Evolutionary conservation across 2,329 filamentous ascomycete genomes (phyloP).

Genomic region (Zelopaecilomyces penicillatus): DNA sequence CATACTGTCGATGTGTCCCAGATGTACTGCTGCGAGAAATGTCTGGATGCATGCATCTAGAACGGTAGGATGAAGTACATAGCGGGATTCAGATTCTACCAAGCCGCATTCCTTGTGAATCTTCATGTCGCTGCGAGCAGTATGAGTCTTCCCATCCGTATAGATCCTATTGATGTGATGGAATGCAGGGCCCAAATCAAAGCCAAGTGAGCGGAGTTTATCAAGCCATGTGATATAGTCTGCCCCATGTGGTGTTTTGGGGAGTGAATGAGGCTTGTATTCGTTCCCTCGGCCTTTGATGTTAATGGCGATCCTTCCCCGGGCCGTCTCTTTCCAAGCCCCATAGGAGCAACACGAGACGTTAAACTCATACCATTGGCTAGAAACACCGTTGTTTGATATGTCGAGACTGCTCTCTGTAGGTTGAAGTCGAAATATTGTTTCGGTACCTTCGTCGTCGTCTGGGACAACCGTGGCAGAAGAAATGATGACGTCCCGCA

Average conservation of each 20-base stretch:
- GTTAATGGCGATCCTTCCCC: not conserved
- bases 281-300: not conserved
- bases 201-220: too few relatives aligned
- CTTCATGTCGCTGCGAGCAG: too few relatives aligned
- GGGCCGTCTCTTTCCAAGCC: not conserved
- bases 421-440: not conserved
- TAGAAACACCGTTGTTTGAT: not conserved
- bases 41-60: not conserved
- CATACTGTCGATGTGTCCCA: too few relatives aligned
- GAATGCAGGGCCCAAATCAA: too few relatives aligned
- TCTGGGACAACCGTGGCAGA: slow-evolving; percentile 22
- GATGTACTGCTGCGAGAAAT: too few relatives aligned
- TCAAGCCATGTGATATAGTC: too few relatives aligned
- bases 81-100: not conserved
- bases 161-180: too few relatives aligned
- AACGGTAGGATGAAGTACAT: not conserved
- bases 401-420: not conserved
- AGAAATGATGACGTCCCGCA: slow-evolving; percentile 22
- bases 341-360: slow-evolving; percentile 10
- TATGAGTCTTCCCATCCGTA: too few relatives aligned
- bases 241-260: too few relatives aligned
- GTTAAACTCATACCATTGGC: slow-evolving; percentile 21
- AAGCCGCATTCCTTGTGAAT: too few relatives aligned
- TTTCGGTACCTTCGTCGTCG: slow-evolving; percentile 20
- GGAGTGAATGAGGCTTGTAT: too few relatives aligned